Conservation (phyloP, 169 alveolate species). For the Amoebophrya sp. region DNA sequence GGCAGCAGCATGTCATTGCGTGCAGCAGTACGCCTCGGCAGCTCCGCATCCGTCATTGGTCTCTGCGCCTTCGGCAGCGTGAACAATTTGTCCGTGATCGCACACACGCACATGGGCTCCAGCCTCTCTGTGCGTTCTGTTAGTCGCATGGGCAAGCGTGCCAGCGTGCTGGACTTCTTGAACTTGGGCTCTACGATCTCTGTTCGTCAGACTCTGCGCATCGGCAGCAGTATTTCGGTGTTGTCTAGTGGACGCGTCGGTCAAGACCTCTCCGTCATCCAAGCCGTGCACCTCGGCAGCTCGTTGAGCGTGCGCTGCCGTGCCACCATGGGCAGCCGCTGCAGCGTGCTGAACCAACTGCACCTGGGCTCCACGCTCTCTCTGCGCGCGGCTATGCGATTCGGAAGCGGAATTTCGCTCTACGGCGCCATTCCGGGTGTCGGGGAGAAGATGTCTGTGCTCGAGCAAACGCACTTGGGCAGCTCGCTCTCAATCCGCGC, state of each 20-base stretch:
- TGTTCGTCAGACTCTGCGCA: background rate
- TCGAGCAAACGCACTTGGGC: background rate
- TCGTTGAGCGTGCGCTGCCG: background rate
- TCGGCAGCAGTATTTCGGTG: background rate
- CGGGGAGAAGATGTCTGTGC: slow-evolving; percentile 19
- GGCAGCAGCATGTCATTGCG: background rate
- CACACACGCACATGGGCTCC: slow-evolving; percentile 18
- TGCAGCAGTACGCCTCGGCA: background rate
- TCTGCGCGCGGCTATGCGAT: background rate
- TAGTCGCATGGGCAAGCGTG: background rate
- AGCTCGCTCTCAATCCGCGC: background rate
- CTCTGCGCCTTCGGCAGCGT: background rate
- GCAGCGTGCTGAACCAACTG: background rate
- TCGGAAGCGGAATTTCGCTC: background rate
- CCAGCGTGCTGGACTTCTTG: slow-evolving; percentile 20
- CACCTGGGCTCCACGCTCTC: slow-evolving; percentile 19
- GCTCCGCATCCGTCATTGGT: background rate
- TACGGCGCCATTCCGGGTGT: background rate
- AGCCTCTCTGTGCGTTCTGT: background rate
- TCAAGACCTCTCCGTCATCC: background rate
- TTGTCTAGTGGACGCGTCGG: background rate
- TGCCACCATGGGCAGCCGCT: background rate
- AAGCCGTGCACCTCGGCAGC: slow-evolving; percentile 1
- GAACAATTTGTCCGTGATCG: background rate
- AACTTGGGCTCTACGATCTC: slow-evolving; percentile 19